phyloP scores from a whole-genome alignment of 179 eudicot genomes.

The Vitellaria paradoxa region DNA sequence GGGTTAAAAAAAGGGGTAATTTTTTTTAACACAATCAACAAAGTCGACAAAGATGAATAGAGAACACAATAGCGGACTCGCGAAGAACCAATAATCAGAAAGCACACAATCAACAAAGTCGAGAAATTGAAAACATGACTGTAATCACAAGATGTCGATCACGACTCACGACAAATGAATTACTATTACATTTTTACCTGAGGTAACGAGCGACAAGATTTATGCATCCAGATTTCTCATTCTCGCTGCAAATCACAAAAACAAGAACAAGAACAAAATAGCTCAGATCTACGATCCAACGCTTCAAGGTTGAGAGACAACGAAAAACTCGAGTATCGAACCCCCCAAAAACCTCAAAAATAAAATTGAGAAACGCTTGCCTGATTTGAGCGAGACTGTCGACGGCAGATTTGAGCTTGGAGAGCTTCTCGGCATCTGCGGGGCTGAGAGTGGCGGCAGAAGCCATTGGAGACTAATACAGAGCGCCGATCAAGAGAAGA shows the following conservation, averaged over 20 bases:
- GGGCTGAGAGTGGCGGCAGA: slow-evolving; percentile 43
- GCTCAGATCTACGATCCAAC: slow-evolving; percentile 8
- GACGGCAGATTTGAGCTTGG: slow-evolving; percentile 62
- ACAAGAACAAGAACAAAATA: not conserved
- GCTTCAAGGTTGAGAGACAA: not conserved
- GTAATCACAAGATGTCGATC: not conserved
- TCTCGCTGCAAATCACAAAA: slow-evolving; percentile 57
- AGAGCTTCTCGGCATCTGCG: slow-evolving; percentile 66
- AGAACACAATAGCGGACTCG: not conserved
- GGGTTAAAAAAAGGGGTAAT: too few relatives aligned
- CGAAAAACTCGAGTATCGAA: not conserved
- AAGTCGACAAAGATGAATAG: too few relatives aligned
- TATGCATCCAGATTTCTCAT: slow-evolving; percentile 96
- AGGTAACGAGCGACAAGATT: slow-evolving; percentile 92
- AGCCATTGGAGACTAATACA: slow-evolving; percentile 41
- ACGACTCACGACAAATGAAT: not conserved
- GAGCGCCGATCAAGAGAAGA: slow-evolving; percentile 18
- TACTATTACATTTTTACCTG: slow-evolving; percentile 39
- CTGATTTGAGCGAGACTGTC: slow-evolving; percentile 75
- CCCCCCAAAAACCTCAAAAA: not conserved
- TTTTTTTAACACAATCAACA: too few relatives aligned
- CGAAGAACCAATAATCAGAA: not conserved
- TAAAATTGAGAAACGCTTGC: slow-evolving; percentile 17
- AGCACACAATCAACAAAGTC: not conserved
- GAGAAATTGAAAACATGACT: not conserved